Evolutionary conservation across 306 rosid species (phyloP).

Genomic region (Medicago lupulina): DNA sequence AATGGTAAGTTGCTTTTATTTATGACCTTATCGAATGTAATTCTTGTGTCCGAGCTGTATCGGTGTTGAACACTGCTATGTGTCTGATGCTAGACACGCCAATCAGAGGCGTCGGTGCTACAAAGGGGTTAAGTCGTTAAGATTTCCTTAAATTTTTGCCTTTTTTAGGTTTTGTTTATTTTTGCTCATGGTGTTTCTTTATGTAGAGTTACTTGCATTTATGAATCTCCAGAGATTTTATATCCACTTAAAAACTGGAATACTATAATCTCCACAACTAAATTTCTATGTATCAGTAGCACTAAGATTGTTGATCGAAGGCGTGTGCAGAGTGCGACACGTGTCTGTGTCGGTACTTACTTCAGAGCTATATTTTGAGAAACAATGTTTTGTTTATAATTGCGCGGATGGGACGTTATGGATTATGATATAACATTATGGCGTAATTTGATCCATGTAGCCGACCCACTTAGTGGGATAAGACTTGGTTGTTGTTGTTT

Average conservation of each 20-base stretch:
- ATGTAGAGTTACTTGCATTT: neutral
- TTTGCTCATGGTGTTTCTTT: slow-evolving; percentile 2
- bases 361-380: slow-evolving; percentile 3
- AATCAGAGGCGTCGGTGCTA: too few species aligned
- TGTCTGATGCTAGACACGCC: too few species aligned
- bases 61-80: too few species aligned
- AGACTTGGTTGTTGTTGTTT: too few species aligned
- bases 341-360: neutral
- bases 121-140: neutral
- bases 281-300: neutral
- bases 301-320: too few species aligned
- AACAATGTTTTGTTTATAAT: slow-evolving; percentile 16
- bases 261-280: neutral
- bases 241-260: neutral
- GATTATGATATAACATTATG: too few species aligned
- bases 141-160: neutral
- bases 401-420: neutral
- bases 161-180: neutral
- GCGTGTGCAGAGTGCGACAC: too few species aligned
- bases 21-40: too few species aligned
- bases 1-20: slow-evolving; percentile 56
- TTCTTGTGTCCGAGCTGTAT: too few species aligned
- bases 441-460: too few species aligned
- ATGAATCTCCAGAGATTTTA: slow-evolving; percentile 5
- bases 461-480: too few species aligned